Conservation (phyloP, 495 filamentous ascomycete species). For the Xanthoparmelia taractica region DNA sequence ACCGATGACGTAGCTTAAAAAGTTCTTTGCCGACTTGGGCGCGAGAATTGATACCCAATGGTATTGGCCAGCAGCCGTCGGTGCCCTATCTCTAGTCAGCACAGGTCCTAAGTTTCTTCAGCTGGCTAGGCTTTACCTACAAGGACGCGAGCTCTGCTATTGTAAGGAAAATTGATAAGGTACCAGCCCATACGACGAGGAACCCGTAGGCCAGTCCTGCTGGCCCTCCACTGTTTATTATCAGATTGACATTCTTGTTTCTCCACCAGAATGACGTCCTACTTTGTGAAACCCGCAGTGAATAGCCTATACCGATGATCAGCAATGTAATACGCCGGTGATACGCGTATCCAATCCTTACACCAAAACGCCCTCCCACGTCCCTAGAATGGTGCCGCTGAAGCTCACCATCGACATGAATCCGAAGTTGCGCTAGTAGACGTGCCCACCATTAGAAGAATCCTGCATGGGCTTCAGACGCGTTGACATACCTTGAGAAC, state of each 20-base stretch:
- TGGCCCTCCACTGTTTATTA: conserved; percentile 40
- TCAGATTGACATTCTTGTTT: too few species aligned
- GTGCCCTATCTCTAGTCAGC: conserved; percentile 33
- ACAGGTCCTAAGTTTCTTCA: background rate
- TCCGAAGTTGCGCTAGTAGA: conserved; percentile 34
- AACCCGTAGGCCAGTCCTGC: conserved; percentile 44
- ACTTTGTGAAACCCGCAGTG: background rate
- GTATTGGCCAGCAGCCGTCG: conserved; percentile 36
- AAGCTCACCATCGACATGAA: conserved; percentile 42
- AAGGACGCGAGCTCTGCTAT: background rate
- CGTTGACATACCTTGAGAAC: background rate
- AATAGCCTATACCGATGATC: background rate
- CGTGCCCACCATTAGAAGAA: background rate
- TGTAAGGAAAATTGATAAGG: conserved; percentile 19
- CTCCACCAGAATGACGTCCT: too few species aligned
- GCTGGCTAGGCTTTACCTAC: background rate
- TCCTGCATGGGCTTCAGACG: too few species aligned
- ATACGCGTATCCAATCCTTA: too few species aligned
- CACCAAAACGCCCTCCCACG: conserved; percentile 35
- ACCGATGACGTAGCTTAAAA: conserved; percentile 41
- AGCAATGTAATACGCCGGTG: background rate
- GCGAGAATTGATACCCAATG: conserved; percentile 34
- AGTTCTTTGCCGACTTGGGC: conserved; percentile 31
- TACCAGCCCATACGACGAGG: conserved; percentile 42
- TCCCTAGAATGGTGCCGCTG: conserved; percentile 36